Evolutionary conservation across 441 rosid genomes (phyloP).

Genomic region (Arabidopsis lyrata): DNA sequence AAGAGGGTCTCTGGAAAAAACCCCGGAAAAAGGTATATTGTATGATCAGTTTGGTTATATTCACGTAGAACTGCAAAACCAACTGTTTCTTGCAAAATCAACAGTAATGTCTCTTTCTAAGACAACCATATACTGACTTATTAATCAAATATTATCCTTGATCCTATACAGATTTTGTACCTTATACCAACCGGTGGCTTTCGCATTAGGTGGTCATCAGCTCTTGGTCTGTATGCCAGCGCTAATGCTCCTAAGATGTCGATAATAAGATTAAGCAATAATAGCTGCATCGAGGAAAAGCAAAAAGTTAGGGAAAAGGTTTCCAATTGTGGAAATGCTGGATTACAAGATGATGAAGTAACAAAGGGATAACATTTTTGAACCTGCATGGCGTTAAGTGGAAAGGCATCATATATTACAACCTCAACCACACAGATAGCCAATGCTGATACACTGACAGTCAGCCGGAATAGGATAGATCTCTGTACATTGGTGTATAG

Average conservation of each 20-base stretch:
- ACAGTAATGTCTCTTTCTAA: not conserved
- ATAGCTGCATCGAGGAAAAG: slow-evolving; percentile 51
- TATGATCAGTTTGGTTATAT: slow-evolving; percentile 9
- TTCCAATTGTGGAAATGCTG: not conserved
- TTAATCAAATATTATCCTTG: not conserved
- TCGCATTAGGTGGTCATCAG: slow-evolving; percentile 65
- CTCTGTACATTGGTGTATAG: slow-evolving; percentile 87
- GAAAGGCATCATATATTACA: slow-evolving; percentile 68
- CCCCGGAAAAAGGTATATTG: no score
- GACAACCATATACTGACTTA: not conserved
- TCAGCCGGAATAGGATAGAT: slow-evolving; percentile 84
- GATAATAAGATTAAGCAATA: slow-evolving; percentile 81
- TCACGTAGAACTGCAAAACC: not conserved
- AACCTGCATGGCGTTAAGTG: slow-evolving; percentile 82
- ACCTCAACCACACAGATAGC: slow-evolving; percentile 76
- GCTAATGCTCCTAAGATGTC: slow-evolving; percentile 93
- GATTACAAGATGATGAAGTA: slow-evolving; percentile 19
- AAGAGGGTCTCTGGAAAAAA: slow-evolving; percentile 11
- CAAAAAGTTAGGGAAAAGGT: not conserved
- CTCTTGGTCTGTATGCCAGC: slow-evolving; percentile 73
- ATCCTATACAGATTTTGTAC: slow-evolving; percentile 5
- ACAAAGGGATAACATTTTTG: slow-evolving; percentile 28
- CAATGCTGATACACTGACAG: slow-evolving; percentile 79
- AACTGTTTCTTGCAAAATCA: no score
- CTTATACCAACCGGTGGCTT: slow-evolving; percentile 86